phyloP scores from a whole-genome alignment of 106 monocot genomes.

The Vanilla planifolia region DNA sequence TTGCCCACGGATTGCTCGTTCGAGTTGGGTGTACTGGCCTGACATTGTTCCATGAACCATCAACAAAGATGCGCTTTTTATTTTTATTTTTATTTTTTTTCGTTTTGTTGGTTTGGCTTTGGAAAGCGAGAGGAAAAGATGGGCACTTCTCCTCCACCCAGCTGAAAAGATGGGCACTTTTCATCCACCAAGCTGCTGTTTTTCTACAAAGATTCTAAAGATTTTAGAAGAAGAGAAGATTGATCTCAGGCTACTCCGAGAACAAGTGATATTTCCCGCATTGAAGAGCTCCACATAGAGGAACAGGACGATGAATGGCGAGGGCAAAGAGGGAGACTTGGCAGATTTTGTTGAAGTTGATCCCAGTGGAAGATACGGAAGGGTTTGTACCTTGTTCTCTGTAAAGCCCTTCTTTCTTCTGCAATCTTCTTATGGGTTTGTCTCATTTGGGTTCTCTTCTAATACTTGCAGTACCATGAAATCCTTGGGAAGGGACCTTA shows the following conservation, averaged over 20 bases:
- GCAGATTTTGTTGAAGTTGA: slow-evolving; percentile 82
- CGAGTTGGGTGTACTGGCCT: too few relatives aligned
- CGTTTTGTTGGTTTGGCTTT: background rate
- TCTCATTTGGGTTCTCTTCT: slow-evolving; percentile 6
- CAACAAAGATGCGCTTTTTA: background rate
- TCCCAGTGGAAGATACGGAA: slow-evolving; percentile 95
- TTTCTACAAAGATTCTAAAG: background rate
- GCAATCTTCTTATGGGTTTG: background rate
- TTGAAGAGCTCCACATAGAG: background rate
- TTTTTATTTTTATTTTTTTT: background rate
- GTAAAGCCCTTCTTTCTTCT: background rate
- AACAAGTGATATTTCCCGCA: background rate
- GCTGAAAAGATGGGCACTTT: background rate
- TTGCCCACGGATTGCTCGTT: too few relatives aligned
- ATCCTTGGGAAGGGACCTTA: slow-evolving; percentile 91
- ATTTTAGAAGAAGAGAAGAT: background rate
- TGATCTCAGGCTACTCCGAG: background rate
- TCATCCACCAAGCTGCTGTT: background rate
- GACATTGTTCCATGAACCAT: too few relatives aligned
- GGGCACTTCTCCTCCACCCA: background rate
- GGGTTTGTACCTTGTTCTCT: slow-evolving; percentile 26
- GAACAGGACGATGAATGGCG: background rate
- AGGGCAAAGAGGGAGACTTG: slow-evolving; percentile 18
- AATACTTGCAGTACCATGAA: slow-evolving; percentile 76
- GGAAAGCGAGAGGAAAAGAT: background rate